Evolutionary conservation across 148 eudicot species (phyloP).

Genomic region (Selenicereus undatus): DNA sequence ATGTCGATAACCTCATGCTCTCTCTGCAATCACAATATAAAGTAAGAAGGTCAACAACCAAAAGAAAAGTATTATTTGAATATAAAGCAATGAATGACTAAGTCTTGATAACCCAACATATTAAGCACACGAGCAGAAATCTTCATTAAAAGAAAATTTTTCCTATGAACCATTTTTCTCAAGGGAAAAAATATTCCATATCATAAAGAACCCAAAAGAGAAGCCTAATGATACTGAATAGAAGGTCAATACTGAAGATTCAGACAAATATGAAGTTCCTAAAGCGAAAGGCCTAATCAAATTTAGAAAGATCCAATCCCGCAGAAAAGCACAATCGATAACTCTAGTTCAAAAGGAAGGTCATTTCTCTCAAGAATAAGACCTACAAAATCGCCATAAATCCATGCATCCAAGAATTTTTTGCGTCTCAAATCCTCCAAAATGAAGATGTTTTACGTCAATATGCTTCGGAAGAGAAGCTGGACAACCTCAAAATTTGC

Average conservation of each 20-base stretch:
- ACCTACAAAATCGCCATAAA: neutral
- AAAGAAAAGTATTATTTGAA: neutral
- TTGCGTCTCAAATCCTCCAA: too few species aligned
- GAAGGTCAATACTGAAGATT: neutral
- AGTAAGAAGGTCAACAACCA: slow-evolving; percentile 5
- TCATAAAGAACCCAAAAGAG: neutral
- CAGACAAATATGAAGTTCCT: neutral
- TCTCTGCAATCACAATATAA: slow-evolving; percentile 45
- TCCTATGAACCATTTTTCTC: neutral
- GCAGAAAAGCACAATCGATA: neutral
- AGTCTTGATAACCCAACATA: neutral
- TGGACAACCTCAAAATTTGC: too few species aligned
- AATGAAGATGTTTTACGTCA: too few species aligned
- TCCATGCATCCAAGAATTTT: neutral
- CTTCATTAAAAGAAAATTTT: neutral
- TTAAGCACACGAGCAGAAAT: neutral
- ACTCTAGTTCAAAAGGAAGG: neutral
- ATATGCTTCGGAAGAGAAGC: too few species aligned
- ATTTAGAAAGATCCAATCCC: neutral
- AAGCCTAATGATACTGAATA: neutral
- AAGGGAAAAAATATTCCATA: neutral
- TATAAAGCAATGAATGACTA: neutral
- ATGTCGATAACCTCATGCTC: slow-evolving; percentile 90
- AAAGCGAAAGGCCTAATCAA: neutral
- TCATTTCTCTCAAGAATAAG: neutral